Percentiles rank a stretch among this genome's conserved stretches.
Evolutionary conservation across 768 basidiomycete species (phyloP).

Genomic region (Pholiota conissans): DNA sequence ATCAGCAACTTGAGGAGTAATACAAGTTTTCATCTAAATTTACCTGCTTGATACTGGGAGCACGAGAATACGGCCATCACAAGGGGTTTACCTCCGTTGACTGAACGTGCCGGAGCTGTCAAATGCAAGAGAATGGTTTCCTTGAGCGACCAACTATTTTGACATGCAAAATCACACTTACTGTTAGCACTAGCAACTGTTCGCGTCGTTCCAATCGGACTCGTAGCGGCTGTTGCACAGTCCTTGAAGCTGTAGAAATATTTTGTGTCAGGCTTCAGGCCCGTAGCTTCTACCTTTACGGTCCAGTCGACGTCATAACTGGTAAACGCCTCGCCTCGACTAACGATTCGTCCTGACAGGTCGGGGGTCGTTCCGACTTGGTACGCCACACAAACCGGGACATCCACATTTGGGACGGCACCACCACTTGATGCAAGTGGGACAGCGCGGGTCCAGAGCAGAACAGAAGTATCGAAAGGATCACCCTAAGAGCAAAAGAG

Average conservation of each 20-base stretch:
- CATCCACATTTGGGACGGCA: slow-evolving; percentile 44
- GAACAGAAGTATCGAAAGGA: slow-evolving; percentile 51
- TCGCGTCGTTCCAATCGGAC: slow-evolving; percentile 50
- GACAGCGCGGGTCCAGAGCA: slow-evolving; percentile 59
- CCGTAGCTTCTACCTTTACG: slow-evolving; percentile 56
- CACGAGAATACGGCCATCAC: slow-evolving; percentile 62
- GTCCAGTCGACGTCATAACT: slow-evolving; percentile 61
- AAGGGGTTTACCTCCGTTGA: slow-evolving; percentile 54
- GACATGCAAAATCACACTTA: slow-evolving; percentile 23
- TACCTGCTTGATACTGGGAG: slow-evolving; percentile 52
- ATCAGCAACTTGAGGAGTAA: background rate
- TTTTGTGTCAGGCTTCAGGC: slow-evolving; percentile 47
- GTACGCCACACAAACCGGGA: slow-evolving; percentile 51
- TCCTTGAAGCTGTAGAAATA: slow-evolving; percentile 59
- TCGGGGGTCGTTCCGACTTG: slow-evolving; percentile 38
- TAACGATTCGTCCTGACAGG: slow-evolving; percentile 33
- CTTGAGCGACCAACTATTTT: background rate
- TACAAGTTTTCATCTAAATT: slow-evolving; percentile 6
- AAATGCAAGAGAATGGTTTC: background rate
- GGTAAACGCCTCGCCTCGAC: slow-evolving; percentile 52
- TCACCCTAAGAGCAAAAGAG: slow-evolving; percentile 40
- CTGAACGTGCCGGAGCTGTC: slow-evolving; percentile 42
- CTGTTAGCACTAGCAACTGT: slow-evolving; percentile 49
- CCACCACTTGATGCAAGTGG: slow-evolving; percentile 29
- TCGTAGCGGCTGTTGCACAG: slow-evolving; percentile 45